phyloP scores from a whole-genome alignment of 2,329 filamentous ascomycete genomes.

The Dryadomyces sulphureus region DNA sequence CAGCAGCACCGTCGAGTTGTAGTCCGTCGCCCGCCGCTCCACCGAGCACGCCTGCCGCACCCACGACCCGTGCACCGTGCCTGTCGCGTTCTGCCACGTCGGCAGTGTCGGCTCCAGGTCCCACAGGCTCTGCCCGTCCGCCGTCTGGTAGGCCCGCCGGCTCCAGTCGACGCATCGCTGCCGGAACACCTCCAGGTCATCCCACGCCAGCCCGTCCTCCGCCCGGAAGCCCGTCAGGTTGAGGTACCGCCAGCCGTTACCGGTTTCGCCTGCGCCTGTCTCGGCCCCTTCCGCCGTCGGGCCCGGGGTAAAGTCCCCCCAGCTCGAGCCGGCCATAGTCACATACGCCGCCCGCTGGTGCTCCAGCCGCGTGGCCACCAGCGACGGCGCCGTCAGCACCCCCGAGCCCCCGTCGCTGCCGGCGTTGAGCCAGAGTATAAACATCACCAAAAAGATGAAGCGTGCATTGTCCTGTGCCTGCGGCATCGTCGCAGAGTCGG shows the following conservation, averaged over 20 bases:
- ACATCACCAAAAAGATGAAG: conserved; percentile 21
- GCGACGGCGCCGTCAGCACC: conserved; percentile 26
- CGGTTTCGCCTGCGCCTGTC: conserved; percentile 12
- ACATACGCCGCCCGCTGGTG: conserved; percentile 36
- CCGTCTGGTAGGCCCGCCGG: conserved; percentile 27
- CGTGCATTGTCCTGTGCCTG: conserved; percentile 29
- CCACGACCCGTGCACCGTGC: conserved; percentile 66
- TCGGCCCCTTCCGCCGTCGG: conserved; percentile 7
- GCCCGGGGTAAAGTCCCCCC: conserved; percentile 44
- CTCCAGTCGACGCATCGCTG: conserved; percentile 49
- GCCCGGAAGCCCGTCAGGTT: conserved; percentile 66
- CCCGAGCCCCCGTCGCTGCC: conserved; percentile 24
- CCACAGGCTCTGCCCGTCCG: conserved; percentile 14
- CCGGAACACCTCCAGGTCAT: conserved; percentile 51
- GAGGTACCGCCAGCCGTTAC: conserved; percentile 28
- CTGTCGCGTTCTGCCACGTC: conserved; percentile 67
- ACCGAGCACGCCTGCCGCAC: conserved; percentile 38
- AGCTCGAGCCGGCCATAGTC: conserved; percentile 39
- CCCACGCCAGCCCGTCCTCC: conserved; percentile 66
- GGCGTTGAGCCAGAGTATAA: conserved; percentile 30
- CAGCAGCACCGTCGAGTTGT: conserved; percentile 51
- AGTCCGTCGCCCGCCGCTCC: conserved; percentile 29
- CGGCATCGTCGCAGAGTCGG: conserved; percentile 22
- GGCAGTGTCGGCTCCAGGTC: conserved; percentile 19
- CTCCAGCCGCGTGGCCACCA: conserved; percentile 30